phyloP scores from a whole-genome alignment of 2,329 filamentous ascomycete species.

The Curvularia verruculosa region DNA sequence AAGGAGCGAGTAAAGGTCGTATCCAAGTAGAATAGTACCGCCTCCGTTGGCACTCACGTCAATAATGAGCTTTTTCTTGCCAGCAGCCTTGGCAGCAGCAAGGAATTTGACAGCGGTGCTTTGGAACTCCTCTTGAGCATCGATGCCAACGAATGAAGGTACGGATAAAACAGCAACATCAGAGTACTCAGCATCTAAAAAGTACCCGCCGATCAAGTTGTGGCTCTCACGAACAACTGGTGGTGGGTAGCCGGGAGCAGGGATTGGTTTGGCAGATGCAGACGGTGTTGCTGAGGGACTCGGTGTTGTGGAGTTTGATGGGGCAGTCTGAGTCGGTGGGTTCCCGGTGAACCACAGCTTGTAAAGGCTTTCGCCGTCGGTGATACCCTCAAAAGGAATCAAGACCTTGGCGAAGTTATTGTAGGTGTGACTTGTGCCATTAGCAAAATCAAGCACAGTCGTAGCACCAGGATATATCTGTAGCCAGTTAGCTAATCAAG shows the following conservation, averaged over 20 bases:
- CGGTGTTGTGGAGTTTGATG: not conserved
- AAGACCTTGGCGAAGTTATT: conserved; percentile 54
- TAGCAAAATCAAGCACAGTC: conserved; percentile 55
- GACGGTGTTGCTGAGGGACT: not conserved
- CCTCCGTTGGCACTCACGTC: conserved; percentile 66
- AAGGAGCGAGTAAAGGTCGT: conserved; percentile 66
- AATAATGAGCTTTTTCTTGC: conserved; percentile 66
- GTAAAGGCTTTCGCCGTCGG: conserved; percentile 52
- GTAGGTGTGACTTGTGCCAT: conserved; percentile 51
- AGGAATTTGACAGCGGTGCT: conserved; percentile 52
- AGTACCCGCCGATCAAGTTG: conserved; percentile 57
- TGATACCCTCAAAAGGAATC: conserved; percentile 51
- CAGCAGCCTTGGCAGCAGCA: conserved; percentile 53
- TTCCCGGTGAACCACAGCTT: conserved; percentile 42
- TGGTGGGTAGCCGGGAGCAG: conserved; percentile 53
- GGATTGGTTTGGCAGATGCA: conserved; percentile 26
- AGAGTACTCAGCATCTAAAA: conserved; percentile 53
- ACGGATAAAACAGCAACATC: conserved; percentile 56
- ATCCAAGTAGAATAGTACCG: conserved; percentile 64
- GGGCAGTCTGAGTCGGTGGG: conserved; percentile 17
- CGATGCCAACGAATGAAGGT: conserved; percentile 49
- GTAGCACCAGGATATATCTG: conserved; percentile 51
- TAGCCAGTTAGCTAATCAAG: not conserved
- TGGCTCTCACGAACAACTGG: conserved; percentile 50
- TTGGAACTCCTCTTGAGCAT: conserved; percentile 49